These are phyloP conservation scores for Microstegium vimineum DNA, from an alignment of 176 grass and related monocot genomes.

Conservation along the genomic window DNA sequence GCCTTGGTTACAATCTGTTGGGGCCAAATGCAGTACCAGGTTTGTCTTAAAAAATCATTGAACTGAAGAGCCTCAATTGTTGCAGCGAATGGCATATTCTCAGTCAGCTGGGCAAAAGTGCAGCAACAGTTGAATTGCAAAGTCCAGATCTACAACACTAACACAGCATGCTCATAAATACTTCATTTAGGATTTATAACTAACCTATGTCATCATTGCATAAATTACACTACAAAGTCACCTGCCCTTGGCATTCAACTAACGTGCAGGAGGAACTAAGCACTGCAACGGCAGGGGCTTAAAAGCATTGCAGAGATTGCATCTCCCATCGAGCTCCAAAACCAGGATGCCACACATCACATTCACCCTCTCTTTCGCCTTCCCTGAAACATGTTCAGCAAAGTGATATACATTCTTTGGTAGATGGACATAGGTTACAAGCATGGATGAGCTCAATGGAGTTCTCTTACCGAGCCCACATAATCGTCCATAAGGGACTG, in stretches of 20 bases:
- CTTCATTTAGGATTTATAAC: not conserved
- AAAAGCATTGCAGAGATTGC: not conserved
- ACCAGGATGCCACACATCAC: not conserved
- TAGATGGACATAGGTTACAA: not conserved
- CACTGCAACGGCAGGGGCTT: not conserved
- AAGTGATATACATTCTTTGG: not conserved
- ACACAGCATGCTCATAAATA: not conserved
- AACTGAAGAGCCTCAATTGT: not conserved
- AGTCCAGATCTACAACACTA: not conserved
- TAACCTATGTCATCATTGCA: conserved; percentile 4
- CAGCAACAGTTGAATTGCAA: not conserved
- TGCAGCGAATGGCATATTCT: not conserved
- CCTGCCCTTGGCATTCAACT: not conserved
- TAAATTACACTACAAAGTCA: not conserved
- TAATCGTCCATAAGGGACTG: conserved; percentile 88
- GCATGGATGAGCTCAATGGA: not conserved
- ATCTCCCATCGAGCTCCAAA: not conserved
- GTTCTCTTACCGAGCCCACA: conserved; percentile 50
- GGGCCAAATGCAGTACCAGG: not conserved
- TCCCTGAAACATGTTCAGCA: conserved; percentile 46
- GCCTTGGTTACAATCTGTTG: too few relatives aligned
- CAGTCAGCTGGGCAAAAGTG: not conserved
- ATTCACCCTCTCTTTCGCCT: conserved; percentile 40
- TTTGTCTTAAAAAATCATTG: not conserved
- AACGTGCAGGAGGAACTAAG: not conserved